A percentile compares a stretch with the other conserved stretches of the same genome.
These are phyloP conservation scores for Moesziomyces sp. DNA, from an alignment of 1,284 basidiomycete species.

Conservation along the genomic window DNA sequence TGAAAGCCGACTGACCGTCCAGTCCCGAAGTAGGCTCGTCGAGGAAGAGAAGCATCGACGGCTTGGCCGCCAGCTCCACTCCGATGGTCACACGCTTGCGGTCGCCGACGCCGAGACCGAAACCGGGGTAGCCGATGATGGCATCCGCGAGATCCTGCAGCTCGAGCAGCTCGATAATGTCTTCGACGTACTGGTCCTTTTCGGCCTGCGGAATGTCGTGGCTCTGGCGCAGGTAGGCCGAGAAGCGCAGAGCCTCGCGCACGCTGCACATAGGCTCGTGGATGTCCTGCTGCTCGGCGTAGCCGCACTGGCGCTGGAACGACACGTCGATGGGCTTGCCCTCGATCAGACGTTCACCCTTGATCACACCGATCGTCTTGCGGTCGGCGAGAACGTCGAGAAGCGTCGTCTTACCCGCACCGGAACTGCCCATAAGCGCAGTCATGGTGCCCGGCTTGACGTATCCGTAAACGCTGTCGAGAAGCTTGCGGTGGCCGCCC, in stretches of 20 bases:
- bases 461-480: slow-evolving; percentile 84
- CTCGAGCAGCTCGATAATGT: slow-evolving; percentile 81
- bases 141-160: slow-evolving; percentile 79
- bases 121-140: slow-evolving; percentile 72
- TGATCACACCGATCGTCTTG: slow-evolving; percentile 81
- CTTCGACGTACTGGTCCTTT: slow-evolving; percentile 84
- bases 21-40: slow-evolving; percentile 77
- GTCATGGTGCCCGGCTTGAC: slow-evolving; percentile 83
- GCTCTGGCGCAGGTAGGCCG: slow-evolving; percentile 83
- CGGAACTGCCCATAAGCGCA: slow-evolving; percentile 78
- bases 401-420: slow-evolving; percentile 73
- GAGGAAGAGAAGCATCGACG: slow-evolving; percentile 75
- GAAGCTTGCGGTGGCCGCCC: slow-evolving; percentile 74
- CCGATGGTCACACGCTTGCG: slow-evolving; percentile 78
- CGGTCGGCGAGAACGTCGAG: slow-evolving; percentile 85
- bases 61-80: slow-evolving; percentile 82
- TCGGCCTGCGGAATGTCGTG: slow-evolving; percentile 75
- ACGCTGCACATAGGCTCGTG: slow-evolving; percentile 87
- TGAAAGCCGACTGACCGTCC: slow-evolving; percentile 89
- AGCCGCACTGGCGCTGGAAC: slow-evolving; percentile 76
- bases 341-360: slow-evolving; percentile 81
- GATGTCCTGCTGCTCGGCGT: slow-evolving; percentile 82
- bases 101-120: slow-evolving; percentile 73
- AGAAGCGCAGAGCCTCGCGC: slow-evolving; percentile 84
- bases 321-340: slow-evolving; percentile 77